Evolutionary conservation across 306 rosid species (phyloP), one percentile per base, ranked within the genome.

Genomic region (Lathyrus oleraceus): DNA sequence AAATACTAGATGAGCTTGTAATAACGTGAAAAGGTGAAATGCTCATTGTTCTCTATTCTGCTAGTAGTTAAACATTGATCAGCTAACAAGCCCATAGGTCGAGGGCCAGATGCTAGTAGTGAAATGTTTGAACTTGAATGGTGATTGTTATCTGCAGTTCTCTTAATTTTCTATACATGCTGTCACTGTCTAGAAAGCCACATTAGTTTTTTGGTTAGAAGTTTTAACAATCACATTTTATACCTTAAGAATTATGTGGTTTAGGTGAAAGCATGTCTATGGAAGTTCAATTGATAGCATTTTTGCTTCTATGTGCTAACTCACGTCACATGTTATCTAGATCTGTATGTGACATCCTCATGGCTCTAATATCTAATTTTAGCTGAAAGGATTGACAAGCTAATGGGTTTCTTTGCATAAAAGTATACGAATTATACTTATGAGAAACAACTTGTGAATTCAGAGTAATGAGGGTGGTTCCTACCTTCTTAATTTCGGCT

Each of bases 281-380:
- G 58, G 8, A 61, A 54, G 58, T 66, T 66, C 42, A 38, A 25
- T 72, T 38, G n/a, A 77, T 72, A 20, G 74, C 49, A 19, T 64
- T 62, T 77, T 70, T 54, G 43, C 45, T 70, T 61, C 17, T 28
- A 35, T 53, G 63, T 11, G 10, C 3, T 61, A 48, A 2, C n/a
- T 36, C 39, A 54, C 32, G 11, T 45, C 47, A 43, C 52, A 10
- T 53, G 51, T 10, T 38, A n/a, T 13, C 43, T 20, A 20, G 32
- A 20, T 71, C 10, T 56, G 21, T 35, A 12, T 32, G 47, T 61
- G 14, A 17, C 49, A 13, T 77, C 10, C 25, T 77, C 19, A 17
- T 23, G 54, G 49, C 43, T 71, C 39, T 64, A 36, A n/a, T 44
- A 28, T 21, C 30, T 9, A 12, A 44, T 63, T 30, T 45, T 54